Evolutionary conservation across 2,329 filamentous ascomycete species (phyloP), one percentile per base, ranked within the genome.

Genomic region (Pseudopyricularia cyperi): DNA sequence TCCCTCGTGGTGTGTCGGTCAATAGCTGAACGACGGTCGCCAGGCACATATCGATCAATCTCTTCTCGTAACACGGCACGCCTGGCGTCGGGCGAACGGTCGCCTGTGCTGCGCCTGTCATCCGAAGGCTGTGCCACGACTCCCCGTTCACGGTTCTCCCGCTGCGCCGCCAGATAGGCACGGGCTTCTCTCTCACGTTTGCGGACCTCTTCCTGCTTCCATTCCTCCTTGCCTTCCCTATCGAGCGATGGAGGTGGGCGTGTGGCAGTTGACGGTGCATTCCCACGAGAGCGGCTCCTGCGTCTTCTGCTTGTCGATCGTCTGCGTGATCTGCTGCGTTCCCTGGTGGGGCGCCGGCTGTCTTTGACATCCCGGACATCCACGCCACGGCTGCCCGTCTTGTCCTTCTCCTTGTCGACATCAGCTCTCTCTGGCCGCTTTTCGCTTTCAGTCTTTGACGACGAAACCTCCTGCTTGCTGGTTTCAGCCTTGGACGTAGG

Each of bases 141-240:
- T n/a, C 76, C 75, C 60, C 82, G 82, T 48, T 73, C 72, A 30
- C 76, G 71, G 32, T 79, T 79, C 57, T 82, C 78, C 55, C 77
- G 75, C 57, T 81, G 77, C 3, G 77, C 78, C 7, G 78, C 78
- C 35, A 82, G 67, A 57, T 83, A 83, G 4, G 77, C 78, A 61
- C 81, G 82, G 37, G 80, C 80, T 63, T 83, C 79, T 56, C 74
- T 74, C 61, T 51, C 50, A 4, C 50, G 50, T 22, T 46, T 78
- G 61, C 73, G 77, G 51, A 80, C 78, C 58, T 82, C 78, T 53
- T 76, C 75, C 56, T 76, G 73, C 61, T 83, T 83, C 71, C 77
- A 77, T 15, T 71, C 72, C 58, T 80, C 76, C 26, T 71, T 66
- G 39, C 71, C 72, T n/a, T 73, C 69, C 48, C 72, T 72, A 53